Conservation (phyloP, 208 protist species). For the Trypanosoma avium region DNA sequence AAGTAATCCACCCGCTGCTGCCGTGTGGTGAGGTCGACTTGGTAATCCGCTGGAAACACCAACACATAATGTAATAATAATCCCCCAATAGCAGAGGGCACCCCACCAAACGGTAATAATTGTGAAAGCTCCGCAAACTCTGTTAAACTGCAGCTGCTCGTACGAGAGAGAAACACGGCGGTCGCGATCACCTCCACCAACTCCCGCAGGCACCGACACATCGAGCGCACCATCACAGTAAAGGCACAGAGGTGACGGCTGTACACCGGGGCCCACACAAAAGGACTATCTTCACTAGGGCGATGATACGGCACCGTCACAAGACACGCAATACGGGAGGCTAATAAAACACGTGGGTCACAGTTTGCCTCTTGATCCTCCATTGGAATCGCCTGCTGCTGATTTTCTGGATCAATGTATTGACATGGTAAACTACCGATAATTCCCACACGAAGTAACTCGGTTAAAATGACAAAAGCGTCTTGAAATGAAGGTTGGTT, state of each 20-base stretch:
- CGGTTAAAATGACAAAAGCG: constrained; percentile 68
- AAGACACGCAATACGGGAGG: constrained; percentile 76
- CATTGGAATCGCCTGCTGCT: constrained; percentile 16
- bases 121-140: constrained; percentile 55
- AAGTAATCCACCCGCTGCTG: constrained; percentile 64
- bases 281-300: constrained; percentile 28
- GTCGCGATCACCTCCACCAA: constrained; percentile 81
- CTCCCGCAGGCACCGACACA: constrained; percentile 78
- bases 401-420: constrained; percentile 35
- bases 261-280: constrained; percentile 86
- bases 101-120: constrained; percentile 69
- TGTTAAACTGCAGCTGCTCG: constrained; percentile 55
- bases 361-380: constrained; percentile 22
- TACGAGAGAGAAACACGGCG: constrained; percentile 59
- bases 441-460: constrained; percentile 65
- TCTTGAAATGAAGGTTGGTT: constrained; percentile 66
- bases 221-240: constrained; percentile 72
- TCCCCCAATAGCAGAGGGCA: constrained; percentile 72
- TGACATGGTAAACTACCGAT: constrained; percentile 51
- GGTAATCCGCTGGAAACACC: constrained; percentile 82
- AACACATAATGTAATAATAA: constrained; percentile 88
- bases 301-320: constrained; percentile 64
- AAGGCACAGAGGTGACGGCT: constrained; percentile 84
- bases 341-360: constrained; percentile 51
- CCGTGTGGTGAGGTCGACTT: constrained; percentile 55